Evolutionary conservation across 148 eudicot genomes (phyloP).

Genomic region (Pharnaceum exiguum): DNA sequence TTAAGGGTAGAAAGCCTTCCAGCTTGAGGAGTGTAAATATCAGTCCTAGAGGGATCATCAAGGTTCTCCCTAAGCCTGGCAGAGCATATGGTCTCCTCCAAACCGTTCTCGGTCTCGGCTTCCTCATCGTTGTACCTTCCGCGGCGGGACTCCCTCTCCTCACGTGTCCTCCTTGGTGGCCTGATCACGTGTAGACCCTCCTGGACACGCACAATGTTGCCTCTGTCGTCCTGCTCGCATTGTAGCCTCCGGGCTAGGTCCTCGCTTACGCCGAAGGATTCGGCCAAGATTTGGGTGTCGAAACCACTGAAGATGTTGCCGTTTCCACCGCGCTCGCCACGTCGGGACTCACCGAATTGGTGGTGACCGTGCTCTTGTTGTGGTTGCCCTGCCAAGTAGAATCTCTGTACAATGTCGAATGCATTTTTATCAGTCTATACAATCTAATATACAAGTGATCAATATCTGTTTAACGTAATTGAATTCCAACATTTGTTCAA

Average conservation of each 20-base stretch:
- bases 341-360: neutral
- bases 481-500: neutral
- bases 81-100: slow-evolving; percentile 70
- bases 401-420: slow-evolving; percentile 32
- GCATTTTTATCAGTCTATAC: neutral
- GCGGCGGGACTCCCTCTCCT: slow-evolving; percentile 1
- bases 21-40: slow-evolving; percentile 60
- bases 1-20: slow-evolving; percentile 55
- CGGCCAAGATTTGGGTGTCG: slow-evolving; percentile 26
- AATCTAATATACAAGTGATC: no score
- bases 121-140: neutral
- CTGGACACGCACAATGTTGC: slow-evolving; percentile 47
- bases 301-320: slow-evolving; percentile 62
- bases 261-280: slow-evolving; percentile 45
- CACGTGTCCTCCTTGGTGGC: slow-evolving; percentile 30
- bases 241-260: slow-evolving; percentile 49
- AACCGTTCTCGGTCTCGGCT: slow-evolving; percentile 48
- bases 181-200: slow-evolving; percentile 45
- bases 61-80: slow-evolving; percentile 42
- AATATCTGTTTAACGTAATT: no score
- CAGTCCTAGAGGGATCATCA: slow-evolving; percentile 49
- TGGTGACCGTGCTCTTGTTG: slow-evolving; percentile 25
- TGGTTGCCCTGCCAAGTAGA: slow-evolving; percentile 72
- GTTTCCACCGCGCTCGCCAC: slow-evolving; percentile 8
- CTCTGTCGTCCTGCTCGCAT: slow-evolving; percentile 48